Evolutionary conservation across 768 basidiomycete genomes (phyloP).

Genomic region (Boletus sp.): DNA sequence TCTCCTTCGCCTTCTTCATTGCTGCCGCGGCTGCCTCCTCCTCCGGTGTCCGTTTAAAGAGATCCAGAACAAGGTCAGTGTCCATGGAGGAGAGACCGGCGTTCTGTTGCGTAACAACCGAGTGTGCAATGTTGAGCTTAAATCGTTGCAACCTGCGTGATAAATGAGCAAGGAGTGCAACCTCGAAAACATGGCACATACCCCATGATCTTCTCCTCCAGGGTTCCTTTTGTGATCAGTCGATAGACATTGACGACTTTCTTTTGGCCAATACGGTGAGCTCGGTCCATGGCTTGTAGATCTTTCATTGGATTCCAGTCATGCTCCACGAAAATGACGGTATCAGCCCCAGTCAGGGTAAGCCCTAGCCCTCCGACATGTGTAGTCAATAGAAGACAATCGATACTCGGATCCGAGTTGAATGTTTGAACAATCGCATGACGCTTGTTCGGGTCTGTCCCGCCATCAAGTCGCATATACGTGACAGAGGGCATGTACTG

Average conservation of each 20-base stretch:
- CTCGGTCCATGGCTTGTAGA: conserved; percentile 98
- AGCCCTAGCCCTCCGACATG: conserved; percentile 95
- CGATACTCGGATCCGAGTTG: conserved; percentile 96
- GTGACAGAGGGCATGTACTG: conserved; percentile 91
- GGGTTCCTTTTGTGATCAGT: conserved; percentile 91
- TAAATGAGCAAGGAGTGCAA: conserved; percentile 3
- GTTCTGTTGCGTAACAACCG: conserved; percentile 97
- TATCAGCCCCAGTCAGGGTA: conserved; percentile 96
- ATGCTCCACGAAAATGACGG: conserved; percentile 98
- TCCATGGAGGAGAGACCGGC: conserved; percentile 93
- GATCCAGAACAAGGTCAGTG: conserved; percentile 92
- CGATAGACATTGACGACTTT: conserved; percentile 99
- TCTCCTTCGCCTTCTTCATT: conserved; percentile 49
- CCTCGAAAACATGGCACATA: conserved; percentile 36
- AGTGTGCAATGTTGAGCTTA: conserved; percentile 96
- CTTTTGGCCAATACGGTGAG: conserved; percentile 97
- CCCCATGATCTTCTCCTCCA: conserved; percentile 99
- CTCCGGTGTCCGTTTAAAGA: conserved; percentile 76
- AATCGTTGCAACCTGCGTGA: conserved; percentile 84
- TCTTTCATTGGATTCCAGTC: conserved; percentile 99
- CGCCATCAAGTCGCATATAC: conserved; percentile 97
- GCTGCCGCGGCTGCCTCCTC: conserved; percentile 59
- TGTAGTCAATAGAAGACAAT: conserved; percentile 92
- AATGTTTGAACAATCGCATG: conserved; percentile 98
- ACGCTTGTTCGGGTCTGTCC: conserved; percentile 88